Evolutionary conservation across 768 basidiomycete species (phyloP).

Genomic region (Pleurotus sapidus): DNA sequence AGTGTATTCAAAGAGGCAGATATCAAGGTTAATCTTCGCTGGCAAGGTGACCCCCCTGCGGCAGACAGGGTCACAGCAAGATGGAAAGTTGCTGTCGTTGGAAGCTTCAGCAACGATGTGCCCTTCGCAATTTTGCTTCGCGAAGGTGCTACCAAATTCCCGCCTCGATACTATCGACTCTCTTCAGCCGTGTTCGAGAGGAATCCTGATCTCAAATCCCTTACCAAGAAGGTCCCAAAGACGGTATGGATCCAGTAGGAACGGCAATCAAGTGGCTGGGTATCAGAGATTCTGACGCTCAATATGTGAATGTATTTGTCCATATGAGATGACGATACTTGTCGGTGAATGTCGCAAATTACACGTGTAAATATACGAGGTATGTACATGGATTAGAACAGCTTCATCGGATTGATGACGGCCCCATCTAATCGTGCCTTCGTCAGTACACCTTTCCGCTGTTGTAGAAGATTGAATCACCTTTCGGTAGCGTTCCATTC

Average conservation of each 20-base stretch:
- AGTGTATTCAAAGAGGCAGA: background rate
- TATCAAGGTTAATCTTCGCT: background rate
- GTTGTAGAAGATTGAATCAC: conserved; percentile 29
- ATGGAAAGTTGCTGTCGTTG: background rate
- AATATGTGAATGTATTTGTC: too few relatives aligned
- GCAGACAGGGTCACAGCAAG: background rate
- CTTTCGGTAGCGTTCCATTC: conserved; percentile 83
- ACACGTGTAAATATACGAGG: too few relatives aligned
- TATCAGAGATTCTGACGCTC: too few relatives aligned
- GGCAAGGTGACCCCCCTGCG: background rate
- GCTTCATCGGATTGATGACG: conserved; percentile 67
- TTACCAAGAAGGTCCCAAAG: too few relatives aligned
- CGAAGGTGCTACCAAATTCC: background rate
- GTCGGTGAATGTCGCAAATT: too few relatives aligned
- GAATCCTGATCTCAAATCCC: background rate
- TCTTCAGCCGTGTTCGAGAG: background rate
- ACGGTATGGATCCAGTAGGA: too few relatives aligned
- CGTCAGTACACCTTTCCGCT: conserved; percentile 3
- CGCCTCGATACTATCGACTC: background rate
- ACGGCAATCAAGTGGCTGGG: too few relatives aligned
- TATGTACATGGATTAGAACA: conserved; percentile 13
- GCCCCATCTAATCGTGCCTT: conserved; percentile 44
- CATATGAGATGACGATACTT: too few relatives aligned
- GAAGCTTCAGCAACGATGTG: background rate
- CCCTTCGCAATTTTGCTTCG: background rate